Conservation (phyloP, 345 rosid genomes). For the Microcos paniculata region DNA sequence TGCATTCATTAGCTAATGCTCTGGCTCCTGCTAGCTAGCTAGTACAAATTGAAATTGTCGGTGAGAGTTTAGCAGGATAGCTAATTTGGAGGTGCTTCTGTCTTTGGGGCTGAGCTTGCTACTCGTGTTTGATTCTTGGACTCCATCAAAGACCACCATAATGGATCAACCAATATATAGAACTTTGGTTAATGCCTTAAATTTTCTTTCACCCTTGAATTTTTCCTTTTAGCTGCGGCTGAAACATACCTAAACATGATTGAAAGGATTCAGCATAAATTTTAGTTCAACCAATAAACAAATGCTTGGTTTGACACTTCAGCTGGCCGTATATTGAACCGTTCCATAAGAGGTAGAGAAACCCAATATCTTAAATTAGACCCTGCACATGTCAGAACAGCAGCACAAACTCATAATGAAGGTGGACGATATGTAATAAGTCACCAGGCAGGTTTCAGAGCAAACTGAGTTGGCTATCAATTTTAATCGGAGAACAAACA, state of each 20-base stretch:
- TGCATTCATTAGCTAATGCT: not conserved
- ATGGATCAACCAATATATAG: not conserved
- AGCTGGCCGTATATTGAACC: not conserved
- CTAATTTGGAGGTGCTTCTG: not conserved
- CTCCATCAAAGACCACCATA: not conserved
- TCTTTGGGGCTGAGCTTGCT: not conserved
- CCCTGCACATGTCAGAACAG: not conserved
- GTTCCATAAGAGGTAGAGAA: not conserved
- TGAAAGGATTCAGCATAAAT: not conserved
- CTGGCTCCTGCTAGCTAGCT: not conserved
- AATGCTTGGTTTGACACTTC: not conserved
- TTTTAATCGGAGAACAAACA: not conserved
- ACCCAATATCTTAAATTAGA: not conserved
- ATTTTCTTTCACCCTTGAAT: not conserved
- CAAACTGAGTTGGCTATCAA: not conserved
- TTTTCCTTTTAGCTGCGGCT: not conserved
- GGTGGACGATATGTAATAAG: not conserved
- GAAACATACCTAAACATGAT: not conserved
- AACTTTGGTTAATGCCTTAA: not conserved
- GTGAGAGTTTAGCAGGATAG: not conserved
- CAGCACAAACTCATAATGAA: not conserved
- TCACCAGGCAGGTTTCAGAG: not conserved
- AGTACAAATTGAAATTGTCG: not conserved
- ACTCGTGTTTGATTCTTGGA: no score
- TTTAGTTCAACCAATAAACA: not conserved